Evolutionary conservation across 805 yeast genomes (phyloP), one percentile per base, ranked within the genome.

Genomic region (Metschnikowia aberdeeniae): DNA sequence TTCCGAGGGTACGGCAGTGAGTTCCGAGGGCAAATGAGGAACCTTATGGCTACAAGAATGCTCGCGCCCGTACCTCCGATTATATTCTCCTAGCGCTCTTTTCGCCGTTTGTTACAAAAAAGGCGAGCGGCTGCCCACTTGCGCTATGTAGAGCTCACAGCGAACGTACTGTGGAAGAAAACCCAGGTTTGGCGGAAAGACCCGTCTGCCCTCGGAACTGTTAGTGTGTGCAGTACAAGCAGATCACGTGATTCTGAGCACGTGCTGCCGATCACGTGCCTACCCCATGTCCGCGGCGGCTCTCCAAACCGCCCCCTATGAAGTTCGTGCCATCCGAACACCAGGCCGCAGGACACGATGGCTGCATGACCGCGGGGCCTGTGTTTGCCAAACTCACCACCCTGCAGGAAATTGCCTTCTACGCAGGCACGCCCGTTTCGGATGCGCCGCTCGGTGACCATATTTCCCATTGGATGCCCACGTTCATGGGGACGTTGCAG

Each of bases 271-370:
- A n/a, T n/a, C 26, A 22, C 26, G 26, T 22, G 26, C 2, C 26
- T 3, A 1, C 8, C 6, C 3, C 26, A 22, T 22, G 3, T 6
- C 26, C 26, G 26, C 26, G 26, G 26, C 26, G 8, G 6, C 28
- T 20, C 17, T 10, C 28, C 28, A 3, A 20, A 6, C 5, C 12
- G 7, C 32, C n/a, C 24, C 29, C 1, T 29, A 52, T 53, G 57
- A 35, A 44, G 22, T 49, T 54, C 33, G 29, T 40, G 1, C 54
- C 55, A 10, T 44, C 54, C 3, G 45, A 37, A 3, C 87, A 86
- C 58, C 85, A 82, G 64, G 98, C 93, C 3, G 98, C 97, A 0
- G 99, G 99, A 5, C 99, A 92, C 58, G 86, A 75, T 5, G 98
- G 96, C 0, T 77, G 85, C 3, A 54, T 88, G 43, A 76, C 78